Evolutionary conservation across 345 rosid species (phyloP).

Genomic region (Ceriops decandra): DNA sequence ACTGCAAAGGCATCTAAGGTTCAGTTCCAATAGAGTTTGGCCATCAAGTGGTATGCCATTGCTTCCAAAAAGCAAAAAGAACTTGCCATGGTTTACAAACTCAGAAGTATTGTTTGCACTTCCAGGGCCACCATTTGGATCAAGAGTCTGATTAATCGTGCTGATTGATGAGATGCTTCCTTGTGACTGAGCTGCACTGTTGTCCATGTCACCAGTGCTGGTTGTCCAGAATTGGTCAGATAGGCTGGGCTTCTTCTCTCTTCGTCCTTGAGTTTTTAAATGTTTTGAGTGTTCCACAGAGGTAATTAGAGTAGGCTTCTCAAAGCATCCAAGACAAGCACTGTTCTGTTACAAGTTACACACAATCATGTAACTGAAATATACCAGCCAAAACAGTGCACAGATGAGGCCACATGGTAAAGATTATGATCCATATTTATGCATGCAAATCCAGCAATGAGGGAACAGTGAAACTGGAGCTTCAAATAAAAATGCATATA

Average conservation of each 20-base stretch:
- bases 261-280: neutral
- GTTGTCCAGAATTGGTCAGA: slow-evolving; percentile 30
- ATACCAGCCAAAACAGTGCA: slow-evolving; percentile 7
- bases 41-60: neutral
- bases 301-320: slow-evolving; percentile 17
- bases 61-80: slow-evolving; percentile 12
- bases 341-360: slow-evolving; percentile 78
- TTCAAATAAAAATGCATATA: no score
- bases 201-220: slow-evolving; percentile 33
- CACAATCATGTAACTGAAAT: slow-evolving; percentile 25
- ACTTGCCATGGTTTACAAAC: slow-evolving; percentile 69
- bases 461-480: no score
- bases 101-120: slow-evolving; percentile 42
- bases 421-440: neutral
- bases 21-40: neutral
- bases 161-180: slow-evolving; percentile 32
- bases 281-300: slow-evolving; percentile 13
- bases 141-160: slow-evolving; percentile 21
- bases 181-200: slow-evolving; percentile 32
- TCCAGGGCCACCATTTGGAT: slow-evolving; percentile 24
- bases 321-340: slow-evolving; percentile 32
- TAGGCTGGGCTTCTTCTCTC: slow-evolving; percentile 22
- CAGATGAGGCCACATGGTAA: neutral
- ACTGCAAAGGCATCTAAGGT: neutral
- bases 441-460: neutral